phyloP scores from a whole-genome alignment of 1,139 yeast genomes.

The Sugiyamaella xylanicola region DNA sequence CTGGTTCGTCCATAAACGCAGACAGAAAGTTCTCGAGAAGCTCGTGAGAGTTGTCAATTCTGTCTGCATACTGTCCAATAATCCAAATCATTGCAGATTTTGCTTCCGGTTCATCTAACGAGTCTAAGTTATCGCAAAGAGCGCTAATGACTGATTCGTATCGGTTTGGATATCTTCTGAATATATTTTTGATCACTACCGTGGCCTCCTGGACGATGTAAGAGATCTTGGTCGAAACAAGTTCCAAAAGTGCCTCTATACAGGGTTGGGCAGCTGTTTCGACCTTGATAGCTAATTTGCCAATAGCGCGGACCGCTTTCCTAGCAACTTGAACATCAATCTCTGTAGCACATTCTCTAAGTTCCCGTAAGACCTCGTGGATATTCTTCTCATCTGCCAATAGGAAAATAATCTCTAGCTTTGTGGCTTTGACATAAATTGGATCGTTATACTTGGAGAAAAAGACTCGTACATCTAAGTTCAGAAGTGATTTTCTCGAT shows the following conservation, averaged over 20 bases:
- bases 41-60: slow-evolving; percentile 51
- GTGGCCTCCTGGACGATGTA: slow-evolving; percentile 81
- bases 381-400: slow-evolving; percentile 70
- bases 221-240: slow-evolving; percentile 67
- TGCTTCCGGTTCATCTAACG: slow-evolving; percentile 75
- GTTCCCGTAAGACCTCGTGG: slow-evolving; percentile 64
- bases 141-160: slow-evolving; percentile 48
- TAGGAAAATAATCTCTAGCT: slow-evolving; percentile 80
- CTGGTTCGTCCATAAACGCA: slow-evolving; percentile 60
- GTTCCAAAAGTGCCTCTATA: slow-evolving; percentile 60
- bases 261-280: slow-evolving; percentile 62
- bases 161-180: slow-evolving; percentile 69
- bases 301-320: slow-evolving; percentile 86
- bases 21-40: slow-evolving; percentile 52
- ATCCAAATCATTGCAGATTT: slow-evolving; percentile 83
- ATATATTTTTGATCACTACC: slow-evolving; percentile 72
- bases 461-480: slow-evolving; percentile 72
- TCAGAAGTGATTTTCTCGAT: slow-evolving; percentile 62
- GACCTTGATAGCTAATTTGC: slow-evolving; percentile 80
- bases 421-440: slow-evolving; percentile 85
- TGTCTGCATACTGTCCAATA: slow-evolving; percentile 67
- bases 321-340: slow-evolving; percentile 84
- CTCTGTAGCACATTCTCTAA: slow-evolving; percentile 85
- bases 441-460: slow-evolving; percentile 86
- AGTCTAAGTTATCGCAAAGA: slow-evolving; percentile 49